phyloP scores from a whole-genome alignment of 306 rosid species.

The Lagenaria siceraria region DNA sequence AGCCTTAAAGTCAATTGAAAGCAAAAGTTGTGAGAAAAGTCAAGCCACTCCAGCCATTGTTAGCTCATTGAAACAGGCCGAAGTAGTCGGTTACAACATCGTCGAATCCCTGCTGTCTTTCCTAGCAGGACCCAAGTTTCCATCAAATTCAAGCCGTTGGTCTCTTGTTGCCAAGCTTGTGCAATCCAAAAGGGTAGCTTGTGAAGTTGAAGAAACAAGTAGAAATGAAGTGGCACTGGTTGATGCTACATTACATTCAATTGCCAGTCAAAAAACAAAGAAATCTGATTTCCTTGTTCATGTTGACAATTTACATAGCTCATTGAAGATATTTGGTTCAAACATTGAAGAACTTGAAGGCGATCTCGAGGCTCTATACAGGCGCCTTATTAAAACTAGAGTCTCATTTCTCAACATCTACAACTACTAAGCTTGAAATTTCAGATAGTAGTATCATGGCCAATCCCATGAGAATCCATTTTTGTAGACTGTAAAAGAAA shows the following conservation, averaged over 20 bases:
- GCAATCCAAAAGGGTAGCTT: constrained; percentile 20
- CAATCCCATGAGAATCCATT: not conserved
- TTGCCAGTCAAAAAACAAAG: constrained; percentile 9
- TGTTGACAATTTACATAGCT: constrained; percentile 1
- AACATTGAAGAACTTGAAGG: constrained; percentile 22
- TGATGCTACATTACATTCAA: constrained; percentile 1
- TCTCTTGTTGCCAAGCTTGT: constrained; percentile 18
- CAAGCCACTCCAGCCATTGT: not conserved
- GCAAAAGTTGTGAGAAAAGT: not conserved
- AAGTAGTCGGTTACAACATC: not conserved
- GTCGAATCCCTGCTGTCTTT: constrained; percentile 12
- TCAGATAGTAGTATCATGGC: not conserved
- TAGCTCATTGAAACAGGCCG: constrained; percentile 12
- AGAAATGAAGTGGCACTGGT: constrained; percentile 13
- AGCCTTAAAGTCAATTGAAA: constrained; percentile 9
- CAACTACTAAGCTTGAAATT: constrained; percentile 8
- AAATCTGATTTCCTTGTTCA: not conserved
- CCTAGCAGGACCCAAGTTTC: constrained; percentile 9
- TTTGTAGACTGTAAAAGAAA: constrained; percentile 3
- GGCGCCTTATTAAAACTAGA: constrained; percentile 25
- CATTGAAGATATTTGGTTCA: constrained; percentile 6
- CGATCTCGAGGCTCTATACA: constrained; percentile 10
- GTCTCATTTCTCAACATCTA: constrained; percentile 24
- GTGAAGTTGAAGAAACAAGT: not conserved
- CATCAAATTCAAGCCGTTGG: constrained; percentile 11